Evolutionary conservation across 202 grass and related monocot genomes (phyloP).

Genomic region (Miscanthus sacchariflorus): DNA sequence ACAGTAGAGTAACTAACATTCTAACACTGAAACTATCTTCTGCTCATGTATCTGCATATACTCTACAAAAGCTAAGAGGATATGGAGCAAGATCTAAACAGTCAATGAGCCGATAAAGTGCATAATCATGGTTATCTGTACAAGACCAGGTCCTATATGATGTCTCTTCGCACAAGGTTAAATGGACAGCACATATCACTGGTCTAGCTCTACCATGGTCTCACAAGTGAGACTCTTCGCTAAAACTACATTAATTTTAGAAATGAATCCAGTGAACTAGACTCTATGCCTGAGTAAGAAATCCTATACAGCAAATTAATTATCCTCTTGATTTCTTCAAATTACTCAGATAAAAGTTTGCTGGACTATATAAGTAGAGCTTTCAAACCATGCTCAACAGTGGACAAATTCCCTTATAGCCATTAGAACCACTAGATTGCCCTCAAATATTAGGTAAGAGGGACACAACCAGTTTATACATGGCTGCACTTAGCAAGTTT

Average conservation of each 20-base stretch:
- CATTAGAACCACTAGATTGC: background rate
- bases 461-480: background rate
- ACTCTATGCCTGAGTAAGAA: background rate
- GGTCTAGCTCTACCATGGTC: background rate
- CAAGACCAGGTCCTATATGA: background rate
- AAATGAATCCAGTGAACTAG: background rate
- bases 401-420: background rate
- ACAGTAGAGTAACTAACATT: background rate
- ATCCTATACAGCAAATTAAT: background rate
- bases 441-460: background rate
- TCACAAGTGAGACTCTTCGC: background rate
- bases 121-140: background rate
- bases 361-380: background rate
- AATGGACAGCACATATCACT: background rate
- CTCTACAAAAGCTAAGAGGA: background rate
- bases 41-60: background rate
- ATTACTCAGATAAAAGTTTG: background rate
- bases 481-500: conserved; percentile 4
- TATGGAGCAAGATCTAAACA: background rate
- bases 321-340: background rate
- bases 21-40: background rate
- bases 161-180: background rate
- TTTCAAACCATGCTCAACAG: conserved; percentile 30
- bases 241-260: background rate
- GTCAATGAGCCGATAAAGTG: background rate